Evolutionary conservation across 1,139 yeast species (phyloP).

Genomic region (Yamadazyma friedrichii): DNA sequence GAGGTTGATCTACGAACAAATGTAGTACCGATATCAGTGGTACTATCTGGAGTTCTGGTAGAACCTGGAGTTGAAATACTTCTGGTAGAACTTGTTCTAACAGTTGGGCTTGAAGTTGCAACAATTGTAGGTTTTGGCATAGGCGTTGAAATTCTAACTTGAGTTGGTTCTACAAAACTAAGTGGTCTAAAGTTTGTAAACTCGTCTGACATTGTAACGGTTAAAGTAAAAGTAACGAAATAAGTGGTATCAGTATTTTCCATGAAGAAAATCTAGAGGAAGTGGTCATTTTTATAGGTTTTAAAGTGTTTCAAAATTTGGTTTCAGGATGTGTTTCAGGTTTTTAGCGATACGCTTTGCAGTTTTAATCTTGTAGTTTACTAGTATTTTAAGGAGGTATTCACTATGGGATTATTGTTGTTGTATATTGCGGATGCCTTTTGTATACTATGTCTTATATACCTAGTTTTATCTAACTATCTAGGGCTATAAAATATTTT

Average conservation of each 20-base stretch:
- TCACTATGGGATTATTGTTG: neutral
- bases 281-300: constrained; percentile 1
- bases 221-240: constrained; percentile 7
- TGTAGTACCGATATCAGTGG: constrained; percentile 1
- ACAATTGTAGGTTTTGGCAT: neutral
- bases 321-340: constrained; percentile 6
- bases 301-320: constrained; percentile 5
- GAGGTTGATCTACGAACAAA: neutral
- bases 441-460: no score
- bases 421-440: no score
- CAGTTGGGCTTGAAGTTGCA: neutral
- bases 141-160: constrained; percentile 5
- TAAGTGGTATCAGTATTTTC: constrained; percentile 8
- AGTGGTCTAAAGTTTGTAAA: constrained; percentile 8
- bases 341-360: neutral
- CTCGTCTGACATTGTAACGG: constrained; percentile 6
- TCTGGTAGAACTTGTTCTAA: constrained; percentile 6
- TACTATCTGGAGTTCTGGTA: constrained; percentile 4
- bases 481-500: no score
- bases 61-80: constrained; percentile 2
- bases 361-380: neutral
- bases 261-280: constrained; percentile 1
- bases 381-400: neutral
- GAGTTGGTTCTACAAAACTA: constrained; percentile 4
- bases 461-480: no score